These are phyloP conservation scores for Agaricus bisporus DNA, from an alignment of 768 basidiomycete genomes.

Conservation along the genomic window DNA sequence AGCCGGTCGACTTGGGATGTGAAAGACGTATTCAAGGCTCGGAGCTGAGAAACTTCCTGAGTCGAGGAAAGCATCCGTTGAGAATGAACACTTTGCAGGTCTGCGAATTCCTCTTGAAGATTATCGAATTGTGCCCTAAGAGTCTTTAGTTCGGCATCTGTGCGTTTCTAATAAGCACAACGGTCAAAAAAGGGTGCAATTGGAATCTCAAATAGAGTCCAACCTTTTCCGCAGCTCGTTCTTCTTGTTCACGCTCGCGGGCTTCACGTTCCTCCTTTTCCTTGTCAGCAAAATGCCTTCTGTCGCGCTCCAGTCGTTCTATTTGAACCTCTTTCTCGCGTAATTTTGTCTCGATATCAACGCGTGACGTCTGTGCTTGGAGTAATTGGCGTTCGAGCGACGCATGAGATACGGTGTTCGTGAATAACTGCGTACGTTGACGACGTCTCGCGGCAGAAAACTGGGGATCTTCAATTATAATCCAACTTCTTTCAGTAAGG, in stretches of 20 bases:
- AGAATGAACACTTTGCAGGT: conserved; percentile 53
- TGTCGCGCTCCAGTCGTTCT: conserved; percentile 64
- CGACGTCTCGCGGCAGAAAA: conserved; percentile 62
- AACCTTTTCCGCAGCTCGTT: conserved; percentile 57
- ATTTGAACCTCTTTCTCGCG: conserved; percentile 58
- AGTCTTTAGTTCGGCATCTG: conserved; percentile 45
- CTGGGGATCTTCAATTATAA: conserved; percentile 54
- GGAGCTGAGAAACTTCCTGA: conserved; percentile 45
- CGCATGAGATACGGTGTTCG: conserved; percentile 54
- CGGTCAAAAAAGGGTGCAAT: not conserved
- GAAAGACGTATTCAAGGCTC: conserved; percentile 44
- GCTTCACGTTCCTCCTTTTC: conserved; percentile 66
- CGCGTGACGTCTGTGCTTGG: conserved; percentile 51
- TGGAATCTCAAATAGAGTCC: conserved; percentile 10
- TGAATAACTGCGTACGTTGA: conserved; percentile 58
- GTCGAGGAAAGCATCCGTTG: conserved; percentile 39
- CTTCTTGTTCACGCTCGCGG: conserved; percentile 50
- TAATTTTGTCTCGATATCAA: conserved; percentile 63
- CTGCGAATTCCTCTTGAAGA: conserved; percentile 53
- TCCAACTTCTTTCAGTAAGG: not conserved
- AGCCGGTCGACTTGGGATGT: conserved; percentile 39
- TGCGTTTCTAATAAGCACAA: conserved; percentile 31
- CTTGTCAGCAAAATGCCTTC: conserved; percentile 61
- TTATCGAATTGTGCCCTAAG: conserved; percentile 42
- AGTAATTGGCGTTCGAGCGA: conserved; percentile 65